A percentile compares a stretch with the other conserved stretches of the same genome.
phyloP scores from a whole-genome alignment of 1,284 basidiomycete species.

The Tylopilus sp. region DNA sequence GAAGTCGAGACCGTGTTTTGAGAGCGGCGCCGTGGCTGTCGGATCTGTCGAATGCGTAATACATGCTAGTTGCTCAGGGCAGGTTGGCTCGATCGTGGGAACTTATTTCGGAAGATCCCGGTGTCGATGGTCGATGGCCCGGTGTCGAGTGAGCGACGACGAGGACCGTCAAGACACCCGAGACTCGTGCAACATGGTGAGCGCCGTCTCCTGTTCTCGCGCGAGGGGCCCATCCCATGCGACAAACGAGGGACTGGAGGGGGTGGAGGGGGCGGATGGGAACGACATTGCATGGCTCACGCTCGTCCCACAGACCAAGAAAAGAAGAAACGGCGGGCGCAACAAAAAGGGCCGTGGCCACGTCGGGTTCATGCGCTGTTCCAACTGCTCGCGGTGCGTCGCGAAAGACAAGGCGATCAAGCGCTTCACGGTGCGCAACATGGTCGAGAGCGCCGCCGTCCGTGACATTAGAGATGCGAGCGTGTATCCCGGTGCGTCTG shows the following conservation, averaged over 20 bases:
- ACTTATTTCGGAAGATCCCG: constrained; percentile 21
- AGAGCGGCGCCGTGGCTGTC: not conserved
- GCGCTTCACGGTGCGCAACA: constrained; percentile 99
- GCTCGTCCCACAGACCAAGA: constrained; percentile 77
- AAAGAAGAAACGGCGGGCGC: constrained; percentile 97
- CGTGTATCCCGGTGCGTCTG: constrained; percentile 83
- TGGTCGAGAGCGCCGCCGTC: constrained; percentile 98
- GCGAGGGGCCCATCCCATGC: constrained; percentile 1
- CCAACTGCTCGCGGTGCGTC: constrained; percentile 95
- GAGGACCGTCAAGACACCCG: constrained; percentile 23
- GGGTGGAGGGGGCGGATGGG: constrained; percentile 16
- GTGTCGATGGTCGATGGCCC: not conserved
- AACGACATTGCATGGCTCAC: constrained; percentile 1
- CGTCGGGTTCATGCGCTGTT: constrained; percentile 92
- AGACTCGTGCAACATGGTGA: constrained; percentile 32
- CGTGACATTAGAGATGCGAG: constrained; percentile 97
- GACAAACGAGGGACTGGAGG: not conserved
- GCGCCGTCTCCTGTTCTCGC: constrained; percentile 10
- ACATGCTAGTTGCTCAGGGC: constrained; percentile 21
- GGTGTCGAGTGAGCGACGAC: constrained; percentile 13
- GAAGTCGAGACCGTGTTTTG: constrained; percentile 29
- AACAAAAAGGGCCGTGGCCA: constrained; percentile 99
- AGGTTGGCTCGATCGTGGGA: constrained; percentile 27
- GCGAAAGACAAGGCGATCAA: constrained; percentile 99
- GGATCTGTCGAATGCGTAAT: not conserved